These are phyloP conservation scores for Cyanodermella asteris DNA, from an alignment of 2,329 filamentous ascomycete genomes.

Conservation along the genomic window DNA sequence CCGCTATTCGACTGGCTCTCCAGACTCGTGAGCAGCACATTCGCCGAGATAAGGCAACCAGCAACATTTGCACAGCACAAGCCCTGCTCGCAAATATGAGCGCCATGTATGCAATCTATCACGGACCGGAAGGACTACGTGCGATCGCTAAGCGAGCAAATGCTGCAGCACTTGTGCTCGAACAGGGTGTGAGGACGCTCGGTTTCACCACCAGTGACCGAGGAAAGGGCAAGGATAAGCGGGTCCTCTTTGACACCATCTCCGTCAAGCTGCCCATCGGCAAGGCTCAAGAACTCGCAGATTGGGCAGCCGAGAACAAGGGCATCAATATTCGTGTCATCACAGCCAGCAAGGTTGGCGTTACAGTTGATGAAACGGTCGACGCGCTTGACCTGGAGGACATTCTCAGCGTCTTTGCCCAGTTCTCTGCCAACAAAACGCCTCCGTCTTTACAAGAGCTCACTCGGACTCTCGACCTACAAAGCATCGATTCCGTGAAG, in stretches of 20 bases:
- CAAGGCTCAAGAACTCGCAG: slow-evolving; percentile 29
- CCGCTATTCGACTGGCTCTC: slow-evolving; percentile 61
- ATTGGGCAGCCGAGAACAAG: slow-evolving; percentile 27
- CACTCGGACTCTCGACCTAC: slow-evolving; percentile 1
- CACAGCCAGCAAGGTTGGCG: slow-evolving; percentile 37
- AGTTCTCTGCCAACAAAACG: slow-evolving; percentile 14
- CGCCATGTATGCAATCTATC: slow-evolving; percentile 83
- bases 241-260: slow-evolving; percentile 60
- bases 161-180: slow-evolving; percentile 46
- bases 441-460: slow-evolving; percentile 7
- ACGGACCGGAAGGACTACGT: slow-evolving; percentile 65
- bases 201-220: slow-evolving; percentile 42
- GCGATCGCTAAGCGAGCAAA: slow-evolving; percentile 62
- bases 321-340: slow-evolving; percentile 42
- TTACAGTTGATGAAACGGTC: slow-evolving; percentile 61
- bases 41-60: slow-evolving; percentile 84
- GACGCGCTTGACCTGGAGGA: slow-evolving; percentile 32
- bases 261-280: slow-evolving; percentile 36
- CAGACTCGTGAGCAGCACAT: slow-evolving; percentile 96
- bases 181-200: slow-evolving; percentile 37
- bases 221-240: slow-evolving; percentile 32
- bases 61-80: slow-evolving; percentile 92
- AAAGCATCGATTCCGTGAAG: slow-evolving; percentile 5
- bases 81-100: slow-evolving; percentile 89
- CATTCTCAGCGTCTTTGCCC: slow-evolving; percentile 34